A percentile compares a stretch with the other conserved stretches of the same genome.
Evolutionary conservation across 768 basidiomycete genomes (phyloP).

Genomic region (Imleria badia): DNA sequence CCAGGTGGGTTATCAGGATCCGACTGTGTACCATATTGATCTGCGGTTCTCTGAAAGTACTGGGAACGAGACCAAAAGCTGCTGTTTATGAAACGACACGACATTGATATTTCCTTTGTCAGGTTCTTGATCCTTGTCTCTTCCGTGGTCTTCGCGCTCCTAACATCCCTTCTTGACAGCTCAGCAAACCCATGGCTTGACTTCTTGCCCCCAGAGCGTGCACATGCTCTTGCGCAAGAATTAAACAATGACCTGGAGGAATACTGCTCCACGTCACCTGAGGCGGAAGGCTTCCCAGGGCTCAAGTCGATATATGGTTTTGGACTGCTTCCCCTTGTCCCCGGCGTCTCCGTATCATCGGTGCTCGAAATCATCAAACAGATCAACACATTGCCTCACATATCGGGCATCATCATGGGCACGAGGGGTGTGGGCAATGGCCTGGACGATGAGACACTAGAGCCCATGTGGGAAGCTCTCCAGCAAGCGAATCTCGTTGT

Average conservation of each 20-base stretch:
- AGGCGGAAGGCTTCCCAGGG: conserved; percentile 27
- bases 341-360: conserved; percentile 51
- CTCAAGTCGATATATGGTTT: conserved; percentile 79
- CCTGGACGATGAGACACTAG: conserved; percentile 74
- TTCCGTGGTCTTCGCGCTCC: conserved; percentile 5
- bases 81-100: conserved; percentile 81
- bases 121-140: conserved; percentile 44
- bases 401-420: conserved; percentile 81
- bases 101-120: conserved; percentile 76
- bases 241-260: conserved; percentile 77
- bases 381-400: conserved; percentile 60
- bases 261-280: conserved; percentile 71
- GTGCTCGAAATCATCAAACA: conserved; percentile 68
- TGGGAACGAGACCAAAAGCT: conserved; percentile 80
- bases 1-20: conserved; percentile 45
- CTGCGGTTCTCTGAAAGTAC: conserved; percentile 43
- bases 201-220: conserved; percentile 70
- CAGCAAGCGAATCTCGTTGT: conserved; percentile 67
- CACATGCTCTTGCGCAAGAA: conserved; percentile 61
- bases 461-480: conserved; percentile 81
- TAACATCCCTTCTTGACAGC: conserved; percentile 38
- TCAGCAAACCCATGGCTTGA: conserved; percentile 93
- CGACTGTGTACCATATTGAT: conserved; percentile 9
- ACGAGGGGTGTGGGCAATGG: conserved; percentile 76
- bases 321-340: conserved; percentile 81